Percentiles rank a stretch among this genome's conserved stretches.
phyloP scores from a whole-genome alignment of 2,329 filamentous ascomycete genomes.

The Neonectria coccinea region DNA sequence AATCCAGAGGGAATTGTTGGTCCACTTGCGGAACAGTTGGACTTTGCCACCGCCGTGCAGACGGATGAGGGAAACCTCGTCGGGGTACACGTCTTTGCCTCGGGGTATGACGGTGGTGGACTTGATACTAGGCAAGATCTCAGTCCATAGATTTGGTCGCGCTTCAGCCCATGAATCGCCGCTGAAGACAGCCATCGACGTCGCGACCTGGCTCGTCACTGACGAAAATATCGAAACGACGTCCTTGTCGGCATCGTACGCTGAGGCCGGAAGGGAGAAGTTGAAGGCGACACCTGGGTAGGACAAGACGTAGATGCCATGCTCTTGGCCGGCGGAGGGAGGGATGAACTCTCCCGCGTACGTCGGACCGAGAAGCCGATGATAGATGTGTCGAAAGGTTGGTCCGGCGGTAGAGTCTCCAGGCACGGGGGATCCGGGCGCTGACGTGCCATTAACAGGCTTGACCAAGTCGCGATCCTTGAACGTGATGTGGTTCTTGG shows the following conservation, averaged over 20 bases:
- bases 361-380: constrained; percentile 90
- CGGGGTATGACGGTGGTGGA: constrained; percentile 76
- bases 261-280: constrained; percentile 80
- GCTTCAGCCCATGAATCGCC: constrained; percentile 92
- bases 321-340: constrained; percentile 64
- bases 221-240: constrained; percentile 89
- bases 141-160: constrained; percentile 80
- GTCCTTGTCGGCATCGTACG: constrained; percentile 81
- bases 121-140: constrained; percentile 78
- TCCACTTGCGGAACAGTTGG: constrained; percentile 80
- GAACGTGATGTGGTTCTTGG: constrained; percentile 85
- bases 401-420: constrained; percentile 66
- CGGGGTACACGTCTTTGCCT: constrained; percentile 82
- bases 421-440: constrained; percentile 49
- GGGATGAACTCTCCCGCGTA: constrained; percentile 93
- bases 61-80: constrained; percentile 85
- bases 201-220: constrained; percentile 79
- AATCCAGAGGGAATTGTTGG: constrained; percentile 75
- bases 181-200: constrained; percentile 90
- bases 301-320: constrained; percentile 88
- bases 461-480: constrained; percentile 83
- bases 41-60: constrained; percentile 83
- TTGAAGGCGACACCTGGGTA: constrained; percentile 96
- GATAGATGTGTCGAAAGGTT: constrained; percentile 89
- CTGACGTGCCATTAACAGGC: constrained; percentile 56